Evolutionary conservation across 1,284 basidiomycete species (phyloP), one percentile per base, ranked within the genome.

Genomic region (Austroboletus niveus): DNA sequence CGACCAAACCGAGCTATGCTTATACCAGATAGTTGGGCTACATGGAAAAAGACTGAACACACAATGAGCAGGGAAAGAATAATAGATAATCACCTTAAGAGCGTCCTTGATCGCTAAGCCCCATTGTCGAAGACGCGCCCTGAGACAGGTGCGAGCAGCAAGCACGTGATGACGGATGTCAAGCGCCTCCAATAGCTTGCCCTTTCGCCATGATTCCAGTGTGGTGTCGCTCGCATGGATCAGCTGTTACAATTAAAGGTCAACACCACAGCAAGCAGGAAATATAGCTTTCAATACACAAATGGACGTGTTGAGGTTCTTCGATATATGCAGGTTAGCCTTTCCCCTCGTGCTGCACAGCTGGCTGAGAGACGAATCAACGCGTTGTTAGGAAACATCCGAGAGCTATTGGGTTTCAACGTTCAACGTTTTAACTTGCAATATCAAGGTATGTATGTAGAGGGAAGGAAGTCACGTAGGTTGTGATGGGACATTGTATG

Each of bases 381-480:
- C 12, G 8, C 11, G 4, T 32, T 10, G 14, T 34, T 34, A 34
- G 32, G 32, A 34, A 14, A 10, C 10, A 4, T 11, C 4, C 32
- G 10, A 5, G 12, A 11, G 10, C 14, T 12, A 11, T 5, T 3
- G 11, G 32, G 11, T 34, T 34, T 9, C 31, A 9, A 17, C 17
- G 17, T 17, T 17, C 17, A 17, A 17, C 17, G 17, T 12, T 35
- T 15, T 7, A 11, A 17, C 35, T 17, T 36, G 17, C 35, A n/a
- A 17, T 9, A 5, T 49, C 27, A 12, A 45, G 20, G 29, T 55
- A 56, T 24, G n/a, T 20, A 8, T 24, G n/a, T 20, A 8, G 31
- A 24, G 15, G 55, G 44, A 17, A 58, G 41, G 32, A 44, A 29
- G 20, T 42, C 47, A 9, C 22, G 4, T 5, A 58, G 56, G 6